These are phyloP conservation scores for Panellus pusillus DNA, from an alignment of 768 basidiomycete species.

Conservation along the genomic window DNA sequence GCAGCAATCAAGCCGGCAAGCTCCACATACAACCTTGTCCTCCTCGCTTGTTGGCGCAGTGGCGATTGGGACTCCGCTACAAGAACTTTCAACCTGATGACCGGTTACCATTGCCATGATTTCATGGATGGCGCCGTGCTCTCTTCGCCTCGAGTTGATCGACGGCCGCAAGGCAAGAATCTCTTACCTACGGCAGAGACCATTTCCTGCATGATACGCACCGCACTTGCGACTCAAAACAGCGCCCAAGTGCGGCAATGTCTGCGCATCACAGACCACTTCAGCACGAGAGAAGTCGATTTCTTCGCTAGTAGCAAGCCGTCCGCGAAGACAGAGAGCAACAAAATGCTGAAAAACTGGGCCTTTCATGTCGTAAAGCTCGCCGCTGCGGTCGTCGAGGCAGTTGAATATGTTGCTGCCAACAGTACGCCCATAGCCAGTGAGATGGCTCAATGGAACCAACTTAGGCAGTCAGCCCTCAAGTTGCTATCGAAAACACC, in stretches of 20 bases:
- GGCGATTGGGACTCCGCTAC: constrained; percentile 62
- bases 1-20: constrained; percentile 47
- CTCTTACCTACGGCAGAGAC: constrained; percentile 51
- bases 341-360: constrained; percentile 33
- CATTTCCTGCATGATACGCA: constrained; percentile 56
- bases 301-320: constrained; percentile 29
- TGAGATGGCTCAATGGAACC: constrained; percentile 19
- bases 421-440: constrained; percentile 9
- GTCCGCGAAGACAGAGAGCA: constrained; percentile 24
- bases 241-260: constrained; percentile 56
- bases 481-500: constrained; percentile 5
- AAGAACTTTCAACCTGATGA: constrained; percentile 69
- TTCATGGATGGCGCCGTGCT: constrained; percentile 50
- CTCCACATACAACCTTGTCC: constrained; percentile 59
- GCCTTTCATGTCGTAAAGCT: constrained; percentile 50
- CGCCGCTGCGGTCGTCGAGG: constrained; percentile 42
- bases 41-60: constrained; percentile 63
- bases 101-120: constrained; percentile 58
- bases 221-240: constrained; percentile 54
- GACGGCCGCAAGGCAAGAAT: constrained; percentile 43
- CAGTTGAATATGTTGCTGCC: constrained; percentile 35
- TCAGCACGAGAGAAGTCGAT: constrained; percentile 35
- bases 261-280: constrained; percentile 54
- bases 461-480: constrained; percentile 17
- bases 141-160: constrained; percentile 39